A percentile compares a stretch with the other conserved stretches of the same genome.
phyloP scores from a whole-genome alignment of 2,329 filamentous ascomycete genomes.

The Phyllosticta citrichinensis region DNA sequence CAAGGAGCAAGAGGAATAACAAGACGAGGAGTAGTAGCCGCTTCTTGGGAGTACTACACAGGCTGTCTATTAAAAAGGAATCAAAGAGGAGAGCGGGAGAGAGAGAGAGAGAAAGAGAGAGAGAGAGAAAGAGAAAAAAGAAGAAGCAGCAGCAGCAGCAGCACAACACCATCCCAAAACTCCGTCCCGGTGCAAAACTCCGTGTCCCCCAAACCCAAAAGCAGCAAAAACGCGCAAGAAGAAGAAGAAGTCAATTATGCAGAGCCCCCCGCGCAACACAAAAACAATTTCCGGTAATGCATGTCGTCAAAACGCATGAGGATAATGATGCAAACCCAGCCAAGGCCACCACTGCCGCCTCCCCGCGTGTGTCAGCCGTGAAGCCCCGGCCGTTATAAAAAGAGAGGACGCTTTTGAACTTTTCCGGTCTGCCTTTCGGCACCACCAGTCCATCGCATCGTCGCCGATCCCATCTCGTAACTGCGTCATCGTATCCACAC shows the following conservation, averaged over 20 bases:
- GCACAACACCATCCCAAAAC: slow-evolving; percentile 1
- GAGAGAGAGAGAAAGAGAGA: too few relatives aligned
- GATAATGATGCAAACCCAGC: slow-evolving; percentile 5
- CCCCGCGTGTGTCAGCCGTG: background rate
- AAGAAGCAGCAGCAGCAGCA: background rate
- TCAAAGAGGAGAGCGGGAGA: background rate
- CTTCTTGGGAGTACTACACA: background rate
- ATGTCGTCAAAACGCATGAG: slow-evolving; percentile 4
- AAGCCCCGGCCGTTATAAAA: background rate
- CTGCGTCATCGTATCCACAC: slow-evolving; percentile 25
- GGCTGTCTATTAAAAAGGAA: slow-evolving; percentile 10
- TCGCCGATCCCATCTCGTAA: slow-evolving; percentile 23
- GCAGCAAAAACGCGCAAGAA: background rate
- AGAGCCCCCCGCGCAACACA: background rate
- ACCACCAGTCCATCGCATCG: slow-evolving; percentile 23
- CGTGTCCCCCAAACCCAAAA: slow-evolving; percentile 6
- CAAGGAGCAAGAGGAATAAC: background rate
- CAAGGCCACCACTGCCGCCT: slow-evolving; percentile 3
- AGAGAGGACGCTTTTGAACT: background rate
- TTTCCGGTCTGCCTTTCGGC: background rate
- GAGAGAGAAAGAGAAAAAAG: background rate
- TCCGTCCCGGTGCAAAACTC: slow-evolving; percentile 5
- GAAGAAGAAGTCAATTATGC: slow-evolving; percentile 4
- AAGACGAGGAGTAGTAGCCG: slow-evolving; percentile 1
- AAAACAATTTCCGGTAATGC: slow-evolving; percentile 7